phyloP scores from a whole-genome alignment of 768 basidiomycete genomes.

The Macrolepiota dolichaula region DNA sequence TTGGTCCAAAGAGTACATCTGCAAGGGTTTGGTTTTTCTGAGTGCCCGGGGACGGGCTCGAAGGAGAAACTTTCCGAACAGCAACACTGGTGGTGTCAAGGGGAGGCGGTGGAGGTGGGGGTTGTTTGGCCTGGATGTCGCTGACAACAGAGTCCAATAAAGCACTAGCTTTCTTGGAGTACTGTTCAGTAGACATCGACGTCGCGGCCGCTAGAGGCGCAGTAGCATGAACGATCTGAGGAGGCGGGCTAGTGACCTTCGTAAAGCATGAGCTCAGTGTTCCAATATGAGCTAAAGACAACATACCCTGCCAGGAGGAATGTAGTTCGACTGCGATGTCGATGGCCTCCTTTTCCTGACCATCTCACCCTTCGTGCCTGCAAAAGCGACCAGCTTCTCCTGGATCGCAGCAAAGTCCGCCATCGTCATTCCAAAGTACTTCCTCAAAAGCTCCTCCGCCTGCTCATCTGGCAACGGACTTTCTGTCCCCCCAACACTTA shows the following conservation, averaged over 20 bases:
- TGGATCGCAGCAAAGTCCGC: conserved; percentile 71
- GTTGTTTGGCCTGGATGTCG: conserved; percentile 39
- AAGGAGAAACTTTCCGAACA: conserved; percentile 15
- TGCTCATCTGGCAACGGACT: conserved; percentile 53
- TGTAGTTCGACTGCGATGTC: conserved; percentile 80
- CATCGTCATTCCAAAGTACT: conserved; percentile 66
- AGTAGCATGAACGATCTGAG: conserved; percentile 34
- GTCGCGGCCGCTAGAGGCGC: conserved; percentile 28
- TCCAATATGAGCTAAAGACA: conserved; percentile 9
- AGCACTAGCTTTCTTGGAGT: conserved; percentile 54
- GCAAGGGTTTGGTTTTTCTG: conserved; percentile 74
- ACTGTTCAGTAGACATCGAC: conserved; percentile 41
- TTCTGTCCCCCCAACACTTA: conserved; percentile 44
- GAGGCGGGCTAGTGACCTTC: conserved; percentile 62
- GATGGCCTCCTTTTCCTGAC: conserved; percentile 72
- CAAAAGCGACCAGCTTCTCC: conserved; percentile 68
- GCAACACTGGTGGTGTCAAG: conserved; percentile 17
- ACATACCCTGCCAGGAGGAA: conserved; percentile 48
- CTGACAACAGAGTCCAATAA: conserved; percentile 62
- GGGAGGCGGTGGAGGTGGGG: conserved; percentile 21
- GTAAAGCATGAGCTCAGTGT: conserved; percentile 15
- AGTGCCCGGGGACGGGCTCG: conserved; percentile 29
- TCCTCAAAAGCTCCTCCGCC: conserved; percentile 63
- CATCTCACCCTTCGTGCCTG: conserved; percentile 51
- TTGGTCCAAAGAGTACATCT: conserved; percentile 67